Conservation (phyloP, 805 yeast genomes). For the Ogataea chonburiensis region DNA sequence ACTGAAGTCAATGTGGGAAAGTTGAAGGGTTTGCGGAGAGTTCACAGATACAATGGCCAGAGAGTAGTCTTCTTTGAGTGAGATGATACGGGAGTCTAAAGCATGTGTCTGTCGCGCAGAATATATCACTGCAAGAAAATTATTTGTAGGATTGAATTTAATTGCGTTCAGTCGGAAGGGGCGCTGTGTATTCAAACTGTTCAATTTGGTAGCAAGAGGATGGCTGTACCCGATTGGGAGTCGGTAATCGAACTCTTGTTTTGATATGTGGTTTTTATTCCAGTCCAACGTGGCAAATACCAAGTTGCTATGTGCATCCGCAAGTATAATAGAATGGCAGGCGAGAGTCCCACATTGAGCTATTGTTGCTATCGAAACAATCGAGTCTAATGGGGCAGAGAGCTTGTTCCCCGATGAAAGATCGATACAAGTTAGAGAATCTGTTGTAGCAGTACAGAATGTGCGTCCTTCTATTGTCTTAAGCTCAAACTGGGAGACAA, state of each 20-base stretch:
- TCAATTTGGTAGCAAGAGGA: slow-evolving; percentile 17
- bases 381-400: slow-evolving; percentile 4
- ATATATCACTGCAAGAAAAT: slow-evolving; percentile 13
- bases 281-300: slow-evolving; percentile 11
- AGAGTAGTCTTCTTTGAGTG: slow-evolving; percentile 15
- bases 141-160: slow-evolving; percentile 12
- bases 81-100: slow-evolving; percentile 16
- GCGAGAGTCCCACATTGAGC: slow-evolving; percentile 9
- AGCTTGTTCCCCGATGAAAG: slow-evolving; percentile 4
- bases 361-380: slow-evolving; percentile 19
- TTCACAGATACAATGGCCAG: slow-evolving; percentile 11
- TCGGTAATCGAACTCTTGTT: slow-evolving; percentile 12
- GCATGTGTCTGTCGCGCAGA: slow-evolving; percentile 9
- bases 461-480: slow-evolving; percentile 2
- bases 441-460: slow-evolving; percentile 10
- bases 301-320: slow-evolving; percentile 15
- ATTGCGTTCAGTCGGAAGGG: slow-evolving; percentile 11
- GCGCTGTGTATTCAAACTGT: slow-evolving; percentile 13
- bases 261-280: not conserved
- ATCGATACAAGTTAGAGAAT: slow-evolving; percentile 3
- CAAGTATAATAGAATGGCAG: slow-evolving; percentile 9
- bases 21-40: not conserved
- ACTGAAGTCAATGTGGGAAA: slow-evolving; percentile 11
- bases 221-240: slow-evolving; percentile 4
- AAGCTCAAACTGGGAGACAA: slow-evolving; percentile 16